Evolutionary conservation across 2,329 filamentous ascomycete species (phyloP).

Genomic region (Lomentospora prolificans): DNA sequence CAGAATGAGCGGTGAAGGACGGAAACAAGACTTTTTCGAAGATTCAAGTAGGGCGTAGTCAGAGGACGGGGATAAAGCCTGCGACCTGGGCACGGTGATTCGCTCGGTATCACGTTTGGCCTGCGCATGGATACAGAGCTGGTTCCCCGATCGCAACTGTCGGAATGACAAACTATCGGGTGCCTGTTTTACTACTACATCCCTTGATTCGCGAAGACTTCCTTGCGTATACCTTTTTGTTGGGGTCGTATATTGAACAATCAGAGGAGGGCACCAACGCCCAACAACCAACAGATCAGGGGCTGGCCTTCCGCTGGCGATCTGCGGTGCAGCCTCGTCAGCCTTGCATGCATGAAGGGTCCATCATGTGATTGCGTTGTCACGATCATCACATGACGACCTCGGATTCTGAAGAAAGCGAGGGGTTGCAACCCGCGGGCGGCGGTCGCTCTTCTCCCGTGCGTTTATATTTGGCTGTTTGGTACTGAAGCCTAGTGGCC

Average conservation of each 20-base stretch:
- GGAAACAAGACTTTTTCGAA: background rate
- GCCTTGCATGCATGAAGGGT: conserved; percentile 6
- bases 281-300: too few species aligned
- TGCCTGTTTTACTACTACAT: too few species aligned
- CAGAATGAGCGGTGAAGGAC: background rate
- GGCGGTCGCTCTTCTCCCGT: background rate
- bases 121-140: too few species aligned
- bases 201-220: too few species aligned
- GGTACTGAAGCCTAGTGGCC: background rate
- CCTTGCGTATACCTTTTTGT: too few species aligned
- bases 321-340: background rate
- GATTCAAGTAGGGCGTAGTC: background rate
- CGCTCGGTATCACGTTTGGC: background rate
- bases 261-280: too few species aligned
- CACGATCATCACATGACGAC: background rate
- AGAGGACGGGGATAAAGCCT: background rate
- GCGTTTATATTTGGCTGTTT: background rate
- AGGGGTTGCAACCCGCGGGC: background rate
- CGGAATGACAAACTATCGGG: too few species aligned
- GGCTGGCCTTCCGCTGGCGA: background rate
- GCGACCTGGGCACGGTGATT: too few species aligned
- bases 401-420: background rate
- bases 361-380: conserved; percentile 8
- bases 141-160: too few species aligned
- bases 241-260: too few species aligned